Percentiles rank a stretch among this genome's conserved stretches.
Conservation (phyloP, 1,284 basidiomycete species). For the Ceratobasidium sp. region DNA sequence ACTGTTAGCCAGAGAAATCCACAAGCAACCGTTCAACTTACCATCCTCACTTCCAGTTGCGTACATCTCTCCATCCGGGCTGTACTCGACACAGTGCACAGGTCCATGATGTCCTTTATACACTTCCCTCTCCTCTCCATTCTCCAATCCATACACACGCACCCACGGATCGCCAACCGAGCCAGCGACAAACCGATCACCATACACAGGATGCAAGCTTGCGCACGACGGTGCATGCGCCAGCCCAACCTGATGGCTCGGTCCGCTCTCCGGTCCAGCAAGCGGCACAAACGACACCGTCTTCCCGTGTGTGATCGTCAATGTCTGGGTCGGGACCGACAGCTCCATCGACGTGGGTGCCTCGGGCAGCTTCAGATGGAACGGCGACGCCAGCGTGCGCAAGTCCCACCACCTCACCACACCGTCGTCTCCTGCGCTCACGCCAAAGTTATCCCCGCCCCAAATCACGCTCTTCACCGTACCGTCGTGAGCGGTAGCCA, state of each 20-base stretch:
- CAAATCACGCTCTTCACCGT: constrained; percentile 94
- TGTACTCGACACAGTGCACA: constrained; percentile 93
- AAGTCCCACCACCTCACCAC: constrained; percentile 98
- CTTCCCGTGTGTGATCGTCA: constrained; percentile 92
- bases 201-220: constrained; percentile 88
- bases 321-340: constrained; percentile 83
- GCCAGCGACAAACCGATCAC: constrained; percentile 95
- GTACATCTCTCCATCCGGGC: constrained; percentile 98
- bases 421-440: constrained; percentile 93
- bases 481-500: constrained; percentile 80
- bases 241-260: constrained; percentile 73
- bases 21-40: constrained; percentile 47
- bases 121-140: constrained; percentile 91
- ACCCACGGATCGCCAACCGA: constrained; percentile 95
- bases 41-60: constrained; percentile 92
- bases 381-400: constrained; percentile 79
- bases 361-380: constrained; percentile 78
- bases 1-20: constrained; percentile 43
- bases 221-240: constrained; percentile 90
- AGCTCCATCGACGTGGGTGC: constrained; percentile 96
- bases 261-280: constrained; percentile 40
- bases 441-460: constrained; percentile 84
- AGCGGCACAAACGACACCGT: constrained; percentile 87
- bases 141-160: constrained; percentile 85
- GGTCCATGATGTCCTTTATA: constrained; percentile 98